Conservation (phyloP, 352 stramenopile genomes). For the Globisporangium middletonii region DNA sequence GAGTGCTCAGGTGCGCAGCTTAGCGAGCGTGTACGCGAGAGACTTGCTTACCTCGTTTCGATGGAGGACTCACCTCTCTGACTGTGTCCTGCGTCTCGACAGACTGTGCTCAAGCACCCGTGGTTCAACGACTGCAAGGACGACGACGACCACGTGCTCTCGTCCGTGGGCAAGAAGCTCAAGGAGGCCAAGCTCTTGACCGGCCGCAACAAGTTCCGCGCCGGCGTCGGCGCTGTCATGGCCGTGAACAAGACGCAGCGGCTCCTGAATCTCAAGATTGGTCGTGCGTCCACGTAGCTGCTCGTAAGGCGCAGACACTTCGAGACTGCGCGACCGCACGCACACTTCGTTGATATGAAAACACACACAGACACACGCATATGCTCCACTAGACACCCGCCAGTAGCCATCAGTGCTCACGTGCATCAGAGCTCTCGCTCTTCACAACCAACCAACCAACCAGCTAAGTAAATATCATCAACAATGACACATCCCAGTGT, state of each 20-base stretch:
- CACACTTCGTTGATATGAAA: no score
- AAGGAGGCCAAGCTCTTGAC: conserved; percentile 52
- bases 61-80: neutral
- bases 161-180: conserved; percentile 68
- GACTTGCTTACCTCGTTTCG: no score
- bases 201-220: conserved; percentile 65
- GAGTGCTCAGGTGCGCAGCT: conserved; percentile 25
- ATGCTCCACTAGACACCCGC: no score
- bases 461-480: no score
- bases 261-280: conserved; percentile 33
- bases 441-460: no score
- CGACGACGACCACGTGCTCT: conserved; percentile 41
- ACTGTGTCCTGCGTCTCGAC: neutral
- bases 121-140: conserved; percentile 74
- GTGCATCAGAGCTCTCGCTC: no score
- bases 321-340: no score
- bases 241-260: conserved; percentile 78
- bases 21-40: no score
- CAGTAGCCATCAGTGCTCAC: no score
- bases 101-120: conserved; percentile 58
- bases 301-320: no score
- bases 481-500: no score
- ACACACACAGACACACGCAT: no score
- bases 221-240: conserved; percentile 59
- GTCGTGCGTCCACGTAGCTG: conserved; percentile 20